phyloP scores from a whole-genome alignment of 2,329 filamentous ascomycete species.

The Acarospora socialis region DNA sequence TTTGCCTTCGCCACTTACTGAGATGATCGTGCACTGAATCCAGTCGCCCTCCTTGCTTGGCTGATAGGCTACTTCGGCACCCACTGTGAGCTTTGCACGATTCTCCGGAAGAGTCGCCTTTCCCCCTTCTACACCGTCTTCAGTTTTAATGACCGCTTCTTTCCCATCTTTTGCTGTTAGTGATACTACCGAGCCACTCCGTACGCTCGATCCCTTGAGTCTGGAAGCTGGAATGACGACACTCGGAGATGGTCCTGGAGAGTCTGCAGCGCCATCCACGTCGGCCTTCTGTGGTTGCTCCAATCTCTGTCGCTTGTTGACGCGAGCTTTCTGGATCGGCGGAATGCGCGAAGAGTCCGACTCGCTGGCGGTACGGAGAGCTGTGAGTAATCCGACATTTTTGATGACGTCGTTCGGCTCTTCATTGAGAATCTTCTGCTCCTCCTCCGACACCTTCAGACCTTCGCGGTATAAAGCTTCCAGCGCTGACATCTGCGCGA shows the following conservation, averaged over 20 bases:
- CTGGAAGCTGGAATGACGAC: conserved; percentile 24
- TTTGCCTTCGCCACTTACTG: conserved; percentile 54
- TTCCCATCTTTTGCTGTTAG: conserved; percentile 24
- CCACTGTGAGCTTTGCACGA: conserved; percentile 29
- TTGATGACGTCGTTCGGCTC: conserved; percentile 37
- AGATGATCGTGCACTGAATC: conserved; percentile 66
- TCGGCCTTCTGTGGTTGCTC: conserved; percentile 25
- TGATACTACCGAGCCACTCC: conserved; percentile 28
- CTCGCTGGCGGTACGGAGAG: conserved; percentile 34
- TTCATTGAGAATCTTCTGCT: conserved; percentile 32
- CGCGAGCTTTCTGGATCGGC: conserved; percentile 29
- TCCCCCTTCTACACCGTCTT: conserved; percentile 29
- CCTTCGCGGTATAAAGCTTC: conserved; percentile 33
- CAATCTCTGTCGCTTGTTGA: conserved; percentile 28
- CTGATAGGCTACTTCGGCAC: conserved; percentile 37
- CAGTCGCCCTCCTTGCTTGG: conserved; percentile 36
- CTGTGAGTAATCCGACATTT: conserved; percentile 34
- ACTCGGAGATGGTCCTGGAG: conserved; percentile 27
- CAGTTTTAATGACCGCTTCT: conserved; percentile 26
- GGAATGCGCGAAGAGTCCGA: conserved; percentile 28
- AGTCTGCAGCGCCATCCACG: conserved; percentile 30
- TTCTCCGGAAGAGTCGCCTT: conserved; percentile 32
- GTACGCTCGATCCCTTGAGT: conserved; percentile 9
- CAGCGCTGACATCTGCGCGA: conserved; percentile 29
- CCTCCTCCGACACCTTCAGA: conserved; percentile 33